A percentile compares a stretch with the other conserved stretches of the same genome.
phyloP scores from a whole-genome alignment of 495 filamentous ascomycete genomes.

The Margaritispora aquatica region DNA sequence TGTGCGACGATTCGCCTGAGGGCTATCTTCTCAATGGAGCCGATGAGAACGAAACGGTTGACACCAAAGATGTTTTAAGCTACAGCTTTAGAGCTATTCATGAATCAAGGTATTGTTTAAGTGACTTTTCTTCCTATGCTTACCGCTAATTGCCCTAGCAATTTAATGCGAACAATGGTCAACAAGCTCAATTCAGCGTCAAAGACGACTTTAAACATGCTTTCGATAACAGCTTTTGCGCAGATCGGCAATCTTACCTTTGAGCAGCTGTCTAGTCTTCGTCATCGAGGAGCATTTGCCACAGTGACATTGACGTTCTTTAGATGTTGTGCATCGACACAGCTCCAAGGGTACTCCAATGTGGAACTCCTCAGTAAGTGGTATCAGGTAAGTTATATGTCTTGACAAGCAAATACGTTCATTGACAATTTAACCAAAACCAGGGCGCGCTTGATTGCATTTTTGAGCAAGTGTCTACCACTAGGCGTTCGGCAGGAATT shows the following conservation, averaged over 20 bases:
- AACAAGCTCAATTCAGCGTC: slow-evolving; percentile 32
- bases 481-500: slow-evolving; percentile 85
- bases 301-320: slow-evolving; percentile 86
- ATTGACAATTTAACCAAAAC: too few species aligned
- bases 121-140: not conserved
- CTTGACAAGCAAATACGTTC: too few species aligned
- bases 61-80: slow-evolving; percentile 82
- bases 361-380: slow-evolving; percentile 41
- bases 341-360: slow-evolving; percentile 33
- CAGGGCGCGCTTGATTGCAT: slow-evolving; percentile 60
- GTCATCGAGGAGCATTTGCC: slow-evolving; percentile 91
- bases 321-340: slow-evolving; percentile 58
- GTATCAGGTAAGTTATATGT: slow-evolving; percentile 55
- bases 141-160: slow-evolving; percentile 27
- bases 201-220: slow-evolving; percentile 27
- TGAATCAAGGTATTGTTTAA: slow-evolving; percentile 67
- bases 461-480: slow-evolving; percentile 67
- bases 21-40: slow-evolving; percentile 71
- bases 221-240: slow-evolving; percentile 39
- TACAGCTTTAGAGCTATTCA: slow-evolving; percentile 91
- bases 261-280: slow-evolving; percentile 70
- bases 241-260: slow-evolving; percentile 66
- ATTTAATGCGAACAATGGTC: slow-evolving; percentile 52
- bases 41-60: slow-evolving; percentile 58
- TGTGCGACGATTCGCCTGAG: slow-evolving; percentile 90